Evolutionary conservation across 1,284 basidiomycete species (phyloP).

Genomic region (Moniliella sp.): DNA sequence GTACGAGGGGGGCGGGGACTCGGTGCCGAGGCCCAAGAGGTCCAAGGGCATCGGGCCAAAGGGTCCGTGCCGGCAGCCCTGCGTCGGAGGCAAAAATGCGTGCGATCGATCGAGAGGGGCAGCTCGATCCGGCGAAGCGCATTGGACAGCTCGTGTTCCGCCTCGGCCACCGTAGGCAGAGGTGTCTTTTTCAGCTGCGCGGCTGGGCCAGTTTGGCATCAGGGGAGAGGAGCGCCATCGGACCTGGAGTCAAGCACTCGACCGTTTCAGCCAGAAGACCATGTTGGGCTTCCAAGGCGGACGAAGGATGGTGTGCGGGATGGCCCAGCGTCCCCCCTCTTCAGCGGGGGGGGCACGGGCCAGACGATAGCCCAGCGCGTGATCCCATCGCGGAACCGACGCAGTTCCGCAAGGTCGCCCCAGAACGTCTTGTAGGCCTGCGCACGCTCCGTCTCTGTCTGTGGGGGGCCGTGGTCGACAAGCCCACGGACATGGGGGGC

Average conservation of each 20-base stretch:
- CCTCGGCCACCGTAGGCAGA: slow-evolving; percentile 51
- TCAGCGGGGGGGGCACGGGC: slow-evolving; percentile 40
- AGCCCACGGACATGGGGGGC: slow-evolving; percentile 19
- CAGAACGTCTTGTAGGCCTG: slow-evolving; percentile 61
- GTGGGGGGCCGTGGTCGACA: slow-evolving; percentile 39
- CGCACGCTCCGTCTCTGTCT: slow-evolving; percentile 35
- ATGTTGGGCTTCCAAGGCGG: slow-evolving; percentile 48
- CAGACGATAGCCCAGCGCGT: slow-evolving; percentile 86
- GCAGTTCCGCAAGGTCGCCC: slow-evolving; percentile 73
- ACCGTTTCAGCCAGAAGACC: slow-evolving; percentile 40
- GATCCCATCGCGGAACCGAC: slow-evolving; percentile 88
- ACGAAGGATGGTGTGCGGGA: slow-evolving; percentile 50
- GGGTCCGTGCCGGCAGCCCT: slow-evolving; percentile 58
- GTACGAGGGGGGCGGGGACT: slow-evolving; percentile 28
- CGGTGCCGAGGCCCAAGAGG: slow-evolving; percentile 16
- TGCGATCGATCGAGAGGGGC: slow-evolving; percentile 56
- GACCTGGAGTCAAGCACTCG: slow-evolving; percentile 48
- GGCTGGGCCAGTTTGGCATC: slow-evolving; percentile 27
- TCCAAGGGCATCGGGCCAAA: slow-evolving; percentile 47
- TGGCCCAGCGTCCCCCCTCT: slow-evolving; percentile 54
- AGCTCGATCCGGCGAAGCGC: slow-evolving; percentile 55
- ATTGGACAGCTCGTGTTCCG: slow-evolving; percentile 61
- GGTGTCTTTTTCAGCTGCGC: slow-evolving; percentile 39
- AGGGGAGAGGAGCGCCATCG: slow-evolving; percentile 33
- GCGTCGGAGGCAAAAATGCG: slow-evolving; percentile 48